Percentiles rank a stretch among this genome's conserved stretches.
phyloP scores from a whole-genome alignment of 2,329 filamentous ascomycete genomes.

The Penicillium digitatum region DNA sequence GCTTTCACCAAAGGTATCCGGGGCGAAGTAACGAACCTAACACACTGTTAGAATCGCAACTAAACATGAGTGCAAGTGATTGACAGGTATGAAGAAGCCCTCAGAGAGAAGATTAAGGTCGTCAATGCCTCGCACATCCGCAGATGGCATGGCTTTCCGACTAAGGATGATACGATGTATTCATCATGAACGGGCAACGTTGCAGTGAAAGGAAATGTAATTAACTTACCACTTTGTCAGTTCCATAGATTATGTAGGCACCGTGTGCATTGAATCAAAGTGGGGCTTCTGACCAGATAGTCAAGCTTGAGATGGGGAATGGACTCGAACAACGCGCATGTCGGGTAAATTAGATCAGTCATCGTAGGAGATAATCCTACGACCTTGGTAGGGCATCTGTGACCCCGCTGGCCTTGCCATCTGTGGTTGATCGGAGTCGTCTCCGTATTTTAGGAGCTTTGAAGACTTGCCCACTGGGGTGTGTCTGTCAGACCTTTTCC shows the following conservation, averaged over 20 bases:
- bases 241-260: too few species aligned
- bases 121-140: constrained; percentile 42
- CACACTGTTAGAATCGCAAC: not conserved
- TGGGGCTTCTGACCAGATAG: not conserved
- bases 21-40: not conserved
- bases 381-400: constrained; percentile 21
- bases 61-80: not conserved
- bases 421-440: constrained; percentile 6
- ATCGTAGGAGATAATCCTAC: constrained; percentile 37
- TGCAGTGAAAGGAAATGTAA: not conserved
- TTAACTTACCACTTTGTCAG: constrained; percentile 11
- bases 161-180: constrained; percentile 91
- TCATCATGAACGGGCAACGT: constrained; percentile 63
- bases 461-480: constrained; percentile 20
- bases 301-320: not conserved
- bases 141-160: constrained; percentile 56
- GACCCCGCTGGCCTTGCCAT: not conserved
- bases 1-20: not conserved
- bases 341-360: constrained; percentile 24
- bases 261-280: not conserved
- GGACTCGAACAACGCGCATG: not conserved
- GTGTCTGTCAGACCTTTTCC: not conserved
- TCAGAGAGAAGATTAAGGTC: constrained; percentile 49
- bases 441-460: constrained; percentile 48
- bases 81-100: not conserved